Evolutionary conservation across 345 rosid genomes (phyloP).

Genomic region (Odontarrhena argentea): DNA sequence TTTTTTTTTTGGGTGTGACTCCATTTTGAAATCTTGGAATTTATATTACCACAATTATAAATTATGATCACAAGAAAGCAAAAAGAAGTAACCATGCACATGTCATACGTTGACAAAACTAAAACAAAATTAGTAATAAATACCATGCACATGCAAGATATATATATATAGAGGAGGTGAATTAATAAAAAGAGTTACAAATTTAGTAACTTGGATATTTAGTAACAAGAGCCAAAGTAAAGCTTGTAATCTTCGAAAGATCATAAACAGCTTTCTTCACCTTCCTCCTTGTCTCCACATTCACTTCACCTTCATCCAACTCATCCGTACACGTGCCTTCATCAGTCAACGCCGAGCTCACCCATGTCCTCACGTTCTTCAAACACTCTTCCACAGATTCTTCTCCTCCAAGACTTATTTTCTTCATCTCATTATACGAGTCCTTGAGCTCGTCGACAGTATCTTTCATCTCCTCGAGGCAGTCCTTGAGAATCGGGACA

Average conservation of each 20-base stretch:
- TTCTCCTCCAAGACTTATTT: slow-evolving; percentile 16
- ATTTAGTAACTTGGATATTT: slow-evolving; percentile 24
- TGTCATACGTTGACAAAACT: too few relatives aligned
- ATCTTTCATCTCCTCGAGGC: slow-evolving; percentile 49
- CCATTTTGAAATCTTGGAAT: background rate
- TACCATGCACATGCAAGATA: slow-evolving; percentile 22
- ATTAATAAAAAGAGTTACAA: too few relatives aligned
- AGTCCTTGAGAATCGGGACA: slow-evolving; percentile 48
- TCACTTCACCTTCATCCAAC: slow-evolving; percentile 50
- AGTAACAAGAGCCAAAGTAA: slow-evolving; percentile 65
- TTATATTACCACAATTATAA: background rate
- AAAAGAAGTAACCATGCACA: too few relatives aligned
- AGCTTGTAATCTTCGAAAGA: slow-evolving; percentile 59
- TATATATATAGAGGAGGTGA: background rate
- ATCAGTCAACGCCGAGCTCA: slow-evolving; percentile 74
- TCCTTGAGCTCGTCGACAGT: slow-evolving; percentile 59
- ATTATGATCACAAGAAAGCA: background rate
- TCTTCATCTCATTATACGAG: slow-evolving; percentile 46
- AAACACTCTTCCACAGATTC: slow-evolving; percentile 40
- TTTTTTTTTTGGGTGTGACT: too few relatives aligned
- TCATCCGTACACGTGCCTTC: slow-evolving; percentile 70
- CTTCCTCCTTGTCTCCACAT: slow-evolving; percentile 44
- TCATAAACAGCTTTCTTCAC: slow-evolving; percentile 48
- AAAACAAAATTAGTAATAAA: too few relatives aligned
- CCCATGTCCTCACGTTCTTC: slow-evolving; percentile 58